phyloP scores from a whole-genome alignment of 129 eudicot genomes.

The Ambrosia trifida region DNA sequence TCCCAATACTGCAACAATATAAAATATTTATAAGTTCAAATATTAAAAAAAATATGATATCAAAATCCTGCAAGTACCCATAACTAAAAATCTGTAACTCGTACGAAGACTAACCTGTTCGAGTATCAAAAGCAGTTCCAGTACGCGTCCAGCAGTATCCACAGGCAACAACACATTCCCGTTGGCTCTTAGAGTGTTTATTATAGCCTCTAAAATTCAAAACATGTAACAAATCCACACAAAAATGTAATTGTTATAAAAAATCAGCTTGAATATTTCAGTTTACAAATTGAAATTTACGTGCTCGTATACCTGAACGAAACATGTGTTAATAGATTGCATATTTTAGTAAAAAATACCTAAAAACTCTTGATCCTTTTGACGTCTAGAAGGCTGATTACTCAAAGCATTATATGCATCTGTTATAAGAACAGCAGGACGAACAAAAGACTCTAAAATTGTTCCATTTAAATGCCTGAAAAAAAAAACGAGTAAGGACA shows the following conservation, averaged over 20 bases:
- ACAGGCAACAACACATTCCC: conserved; percentile 90
- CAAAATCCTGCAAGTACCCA: neutral
- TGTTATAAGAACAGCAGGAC: conserved; percentile 94
- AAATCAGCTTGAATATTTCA: conserved; percentile 10
- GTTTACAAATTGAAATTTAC: neutral
- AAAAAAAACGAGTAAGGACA: conserved; percentile 29
- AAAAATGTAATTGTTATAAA: conserved; percentile 3
- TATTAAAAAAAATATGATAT: neutral
- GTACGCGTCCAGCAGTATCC: conserved; percentile 91
- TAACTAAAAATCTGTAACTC: neutral
- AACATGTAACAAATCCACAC: neutral
- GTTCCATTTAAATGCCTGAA: conserved; percentile 96
- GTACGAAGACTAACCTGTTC: conserved; percentile 67
- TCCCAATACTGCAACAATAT: conserved; percentile 78
- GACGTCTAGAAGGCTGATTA: conserved; percentile 93
- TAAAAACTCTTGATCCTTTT: conserved; percentile 92
- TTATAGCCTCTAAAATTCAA: conserved; percentile 54
- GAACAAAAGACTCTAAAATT: conserved; percentile 84
- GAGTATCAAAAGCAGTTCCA: conserved; percentile 80
- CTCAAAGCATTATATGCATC: conserved; percentile 94
- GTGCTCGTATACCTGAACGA: neutral
- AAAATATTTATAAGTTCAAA: neutral
- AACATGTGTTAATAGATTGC: neutral
- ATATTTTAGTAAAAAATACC: conserved; percentile 42
- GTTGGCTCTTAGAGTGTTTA: conserved; percentile 61